Evolutionary conservation across 1,284 basidiomycete genomes (phyloP).

Genomic region (Phlebopus sp.): DNA sequence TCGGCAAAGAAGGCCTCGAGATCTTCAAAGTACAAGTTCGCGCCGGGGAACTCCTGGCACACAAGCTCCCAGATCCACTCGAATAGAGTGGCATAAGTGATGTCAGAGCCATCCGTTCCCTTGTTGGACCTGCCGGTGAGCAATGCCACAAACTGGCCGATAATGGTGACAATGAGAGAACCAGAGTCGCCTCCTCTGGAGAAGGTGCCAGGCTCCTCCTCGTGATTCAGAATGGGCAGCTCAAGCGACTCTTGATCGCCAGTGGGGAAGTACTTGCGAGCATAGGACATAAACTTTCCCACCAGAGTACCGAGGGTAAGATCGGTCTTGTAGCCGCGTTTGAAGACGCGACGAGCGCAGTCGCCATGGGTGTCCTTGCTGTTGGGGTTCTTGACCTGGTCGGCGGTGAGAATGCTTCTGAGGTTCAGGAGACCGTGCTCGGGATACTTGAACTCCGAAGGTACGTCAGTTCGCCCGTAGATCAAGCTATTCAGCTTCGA

Average conservation of each 20-base stretch:
- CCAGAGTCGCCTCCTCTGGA: slow-evolving; percentile 34
- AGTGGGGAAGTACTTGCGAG: slow-evolving; percentile 24
- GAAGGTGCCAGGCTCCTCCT: slow-evolving; percentile 25
- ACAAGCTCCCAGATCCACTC: slow-evolving; percentile 25
- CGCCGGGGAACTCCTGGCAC: slow-evolving; percentile 17
- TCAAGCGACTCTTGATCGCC: slow-evolving; percentile 32
- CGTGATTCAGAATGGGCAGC: slow-evolving; percentile 27
- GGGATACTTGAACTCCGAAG: slow-evolving; percentile 32
- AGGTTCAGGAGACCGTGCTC: slow-evolving; percentile 31
- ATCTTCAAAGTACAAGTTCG: slow-evolving; percentile 10
- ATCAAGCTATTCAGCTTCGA: slow-evolving; percentile 1
- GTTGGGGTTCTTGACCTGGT: slow-evolving; percentile 28
- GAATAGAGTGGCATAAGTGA: slow-evolving; percentile 32
- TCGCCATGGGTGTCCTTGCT: slow-evolving; percentile 27
- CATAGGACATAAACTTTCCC: slow-evolving; percentile 30
- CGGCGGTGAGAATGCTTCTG: slow-evolving; percentile 23
- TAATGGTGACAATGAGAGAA: slow-evolving; percentile 27
- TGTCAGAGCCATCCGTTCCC: slow-evolving; percentile 18
- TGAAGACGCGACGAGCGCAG: slow-evolving; percentile 31
- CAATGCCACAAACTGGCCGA: slow-evolving; percentile 28
- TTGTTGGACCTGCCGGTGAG: slow-evolving; percentile 27
- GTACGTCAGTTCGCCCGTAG: slow-evolving; percentile 20
- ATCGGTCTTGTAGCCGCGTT: slow-evolving; percentile 32
- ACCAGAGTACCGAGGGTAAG: slow-evolving; percentile 35
- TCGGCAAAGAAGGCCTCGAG: too few species aligned